A percentile compares a stretch with the other conserved stretches of the same genome.
These are phyloP conservation scores for Solanum lycopersicoides DNA, from an alignment of 257 asterid species.

Conservation along the genomic window DNA sequence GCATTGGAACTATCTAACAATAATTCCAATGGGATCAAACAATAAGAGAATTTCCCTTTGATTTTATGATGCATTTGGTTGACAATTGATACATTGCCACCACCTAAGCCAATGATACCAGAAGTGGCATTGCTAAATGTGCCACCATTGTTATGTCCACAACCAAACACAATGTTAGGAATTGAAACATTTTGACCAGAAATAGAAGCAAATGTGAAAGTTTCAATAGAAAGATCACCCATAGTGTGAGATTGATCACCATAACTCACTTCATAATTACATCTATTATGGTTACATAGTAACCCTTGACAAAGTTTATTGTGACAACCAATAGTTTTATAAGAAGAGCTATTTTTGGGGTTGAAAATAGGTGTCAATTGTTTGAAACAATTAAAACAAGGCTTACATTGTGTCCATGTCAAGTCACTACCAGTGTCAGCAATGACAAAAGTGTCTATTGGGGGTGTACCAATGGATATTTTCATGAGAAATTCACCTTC, in stretches of 20 bases:
- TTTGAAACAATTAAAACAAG: constrained; percentile 18
- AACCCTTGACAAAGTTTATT: not conserved
- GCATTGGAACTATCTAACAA: not conserved
- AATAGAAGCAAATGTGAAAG: not conserved
- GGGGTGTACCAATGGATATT: constrained; percentile 24
- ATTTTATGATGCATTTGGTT: not conserved
- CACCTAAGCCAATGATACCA: constrained; percentile 9
- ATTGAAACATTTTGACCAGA: not conserved
- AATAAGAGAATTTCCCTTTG: constrained; percentile 8
- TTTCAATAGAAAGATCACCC: not conserved
- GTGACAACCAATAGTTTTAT: not conserved
- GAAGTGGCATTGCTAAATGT: not conserved
- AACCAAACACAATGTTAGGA: constrained; percentile 2
- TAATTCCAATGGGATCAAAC: not conserved
- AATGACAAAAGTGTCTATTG: constrained; percentile 11
- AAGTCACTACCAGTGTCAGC: constrained; percentile 39
- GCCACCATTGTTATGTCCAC: constrained; percentile 1
- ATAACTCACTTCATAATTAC: not conserved
- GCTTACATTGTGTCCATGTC: constrained; percentile 40
- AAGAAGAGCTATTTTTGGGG: constrained; percentile 12
- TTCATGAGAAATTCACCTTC: constrained; percentile 24
- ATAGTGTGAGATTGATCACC: not conserved
- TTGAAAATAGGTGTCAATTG: constrained; percentile 16
- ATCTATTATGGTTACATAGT: not conserved
- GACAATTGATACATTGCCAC: not conserved